Base-by-base conservation (phyloP, 192 early-diverging fungal species). In the Lobulomyces angularis region DNA sequence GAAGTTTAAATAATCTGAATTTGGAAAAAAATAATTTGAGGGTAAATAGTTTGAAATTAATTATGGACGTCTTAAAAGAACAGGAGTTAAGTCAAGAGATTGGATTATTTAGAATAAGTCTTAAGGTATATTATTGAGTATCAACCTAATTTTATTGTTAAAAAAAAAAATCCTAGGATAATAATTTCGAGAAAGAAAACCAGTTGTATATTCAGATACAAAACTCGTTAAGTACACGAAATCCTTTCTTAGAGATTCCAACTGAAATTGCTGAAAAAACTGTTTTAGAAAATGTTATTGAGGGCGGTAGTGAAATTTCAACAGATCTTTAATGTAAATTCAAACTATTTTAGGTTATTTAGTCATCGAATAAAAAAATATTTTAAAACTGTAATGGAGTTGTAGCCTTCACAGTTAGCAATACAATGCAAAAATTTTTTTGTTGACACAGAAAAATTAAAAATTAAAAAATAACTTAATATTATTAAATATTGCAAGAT, bases 1-100 rank as follows among this genome's bases (percentile, higher is more conserved):
- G 69, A 1, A 60, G 58, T 6, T 50, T 72, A 8, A 67, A 58
- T 43, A 64, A 42, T 34, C 45, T 72, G 24, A 67, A 72, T 38
- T 44, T 72, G 26, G 45, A 45, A 32, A 41, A 45, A 14, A 64
- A 61, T 37, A 37, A 37, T 17, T 62, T 72, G 39, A 51, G 47
- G 4, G 62, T 59, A 18, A 37, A 42, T 6, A 60, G 69, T 7
- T 18, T 65, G 11, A 64, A 62, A 41, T 20, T 35, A 9, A 37
- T 72, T 0, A 30, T 45, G 17, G 69, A 72, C 12, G 60, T 56
- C 8, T 30, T 72, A 18, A n/a, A 29, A 22, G 62, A 67, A 16
- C 69, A 72, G 34, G 69, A 72, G 37, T 29, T 46, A 5, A 57
- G 59, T 0, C 35, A 24, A 3, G 69, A 72, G 7, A 20, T 53